Base-by-base conservation (phyloP, 768 basidiomycete species). In the Cyclocybe cylindracea region DNA sequence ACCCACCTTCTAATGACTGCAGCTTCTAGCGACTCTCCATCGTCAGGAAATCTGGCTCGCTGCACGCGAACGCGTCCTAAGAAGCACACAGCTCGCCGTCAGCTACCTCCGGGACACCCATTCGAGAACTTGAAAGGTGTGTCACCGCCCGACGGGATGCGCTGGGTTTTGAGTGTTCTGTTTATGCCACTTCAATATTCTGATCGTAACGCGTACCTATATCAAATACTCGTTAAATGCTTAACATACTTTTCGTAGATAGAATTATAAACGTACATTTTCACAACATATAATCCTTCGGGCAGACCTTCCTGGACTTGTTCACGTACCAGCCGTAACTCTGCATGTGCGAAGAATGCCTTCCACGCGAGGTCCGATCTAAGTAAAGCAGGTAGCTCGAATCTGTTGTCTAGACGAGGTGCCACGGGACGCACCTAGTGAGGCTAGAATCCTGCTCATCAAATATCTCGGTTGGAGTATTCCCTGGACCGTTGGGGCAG, bases 371-470 rank as follows among this genome's bases (percentile, higher is more conserved):
- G 66, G 69, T 95, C 89, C 6, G 94, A 96, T 63, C 95, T n/a
- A n/a, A n/a, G n/a, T 97, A 59, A 2, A 41, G 10, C 44, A 49
- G 5, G 52, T 36, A 31, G 14, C 24, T 24, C 29, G 14, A 51
- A 55, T 40, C 58, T 48, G 35, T 19, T 41, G 9, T 46, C 36
- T 35, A 5, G 19, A 33, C 19, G 4, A 42, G n/a, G 7, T 16
- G 43, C 19, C 13, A 41, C 29, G 33, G 40, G 2, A 36, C 64
- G 41, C 45, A 91, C 95, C 96, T 83, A 7, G 91, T 98, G 62
- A 96, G 71, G 63, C 89, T 94, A 13, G 91, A 94, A 68, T 99
- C 96, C 50, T 87, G 74, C 50, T 87, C 84, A 62, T 98, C 95
- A 61, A 93, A 92, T 7, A 85, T 65, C 9, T 78, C 72, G 18